Conservation (phyloP, 164 flowering plant species). For the Kingdonia uniflora region DNA sequence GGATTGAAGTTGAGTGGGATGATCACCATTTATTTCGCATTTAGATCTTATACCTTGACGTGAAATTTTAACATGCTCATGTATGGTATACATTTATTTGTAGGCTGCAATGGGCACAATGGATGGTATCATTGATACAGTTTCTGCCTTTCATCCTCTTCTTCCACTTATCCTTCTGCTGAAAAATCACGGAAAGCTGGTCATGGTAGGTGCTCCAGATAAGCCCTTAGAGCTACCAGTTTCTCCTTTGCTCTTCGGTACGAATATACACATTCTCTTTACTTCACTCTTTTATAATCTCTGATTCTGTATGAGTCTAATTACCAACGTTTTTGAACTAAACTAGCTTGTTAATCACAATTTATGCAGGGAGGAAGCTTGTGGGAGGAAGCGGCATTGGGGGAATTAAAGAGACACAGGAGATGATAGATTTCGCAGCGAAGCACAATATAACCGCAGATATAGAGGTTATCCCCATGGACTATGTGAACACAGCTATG, state of each 20-base stretch:
- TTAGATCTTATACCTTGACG: too few species aligned
- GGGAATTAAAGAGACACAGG: too few species aligned
- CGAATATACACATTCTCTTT: not conserved
- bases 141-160: constrained; percentile 42
- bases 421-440: constrained; percentile 33
- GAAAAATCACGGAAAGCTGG: constrained; percentile 38
- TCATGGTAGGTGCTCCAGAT: constrained; percentile 48
- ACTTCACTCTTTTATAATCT: too few species aligned
- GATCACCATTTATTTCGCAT: too few species aligned
- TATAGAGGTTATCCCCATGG: constrained; percentile 32
- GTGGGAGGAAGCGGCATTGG: constrained; percentile 26
- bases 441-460: constrained; percentile 30
- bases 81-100: too few species aligned
- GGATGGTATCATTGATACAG: constrained; percentile 55
- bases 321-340: too few species aligned
- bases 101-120: too few species aligned
- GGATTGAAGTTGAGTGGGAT: too few species aligned
- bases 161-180: constrained; percentile 32
- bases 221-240: constrained; percentile 35
- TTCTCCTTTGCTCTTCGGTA: constrained; percentile 37
- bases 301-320: too few species aligned
- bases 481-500: constrained; percentile 36
- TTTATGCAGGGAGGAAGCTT: constrained; percentile 23
- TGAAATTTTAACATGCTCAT: too few species aligned
- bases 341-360: not conserved